These are phyloP conservation scores for Cryphonectria carpinicola DNA, from an alignment of 2,329 filamentous ascomycete species.

Conservation along the genomic window DNA sequence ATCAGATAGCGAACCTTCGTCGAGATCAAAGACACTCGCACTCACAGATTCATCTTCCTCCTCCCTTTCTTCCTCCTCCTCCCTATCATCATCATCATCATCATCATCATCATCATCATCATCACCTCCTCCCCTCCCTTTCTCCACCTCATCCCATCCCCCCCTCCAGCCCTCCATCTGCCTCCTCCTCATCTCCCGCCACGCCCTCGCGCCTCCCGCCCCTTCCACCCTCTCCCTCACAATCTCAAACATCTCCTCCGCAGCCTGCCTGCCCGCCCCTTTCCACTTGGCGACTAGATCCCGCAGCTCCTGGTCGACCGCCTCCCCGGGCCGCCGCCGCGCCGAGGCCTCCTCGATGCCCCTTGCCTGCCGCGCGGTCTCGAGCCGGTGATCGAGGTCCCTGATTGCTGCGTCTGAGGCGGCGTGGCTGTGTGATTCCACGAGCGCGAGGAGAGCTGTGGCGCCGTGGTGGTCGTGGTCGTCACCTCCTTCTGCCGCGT, in stretches of 20 bases:
- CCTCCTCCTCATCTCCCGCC: conserved; percentile 26
- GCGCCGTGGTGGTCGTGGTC: conserved; percentile 21
- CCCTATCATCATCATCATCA: neutral
- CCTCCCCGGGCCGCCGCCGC: conserved; percentile 22
- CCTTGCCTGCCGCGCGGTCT: conserved; percentile 50
- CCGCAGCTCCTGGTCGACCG: conserved; percentile 58
- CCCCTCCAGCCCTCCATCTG: conserved; percentile 25
- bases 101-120: neutral
- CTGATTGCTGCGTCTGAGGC: conserved; percentile 21
- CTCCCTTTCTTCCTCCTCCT: neutral
- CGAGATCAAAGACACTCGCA: neutral
- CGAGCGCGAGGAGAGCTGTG: conserved; percentile 26
- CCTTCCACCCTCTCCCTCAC: conserved; percentile 29
- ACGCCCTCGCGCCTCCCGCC: conserved; percentile 21
- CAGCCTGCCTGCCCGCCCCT: conserved; percentile 61
- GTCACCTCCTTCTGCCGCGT: neutral
- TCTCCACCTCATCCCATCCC: conserved; percentile 19
- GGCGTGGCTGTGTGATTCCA: conserved; percentile 9
- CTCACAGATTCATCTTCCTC: conserved; percentile 19
- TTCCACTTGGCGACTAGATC: conserved; percentile 64
- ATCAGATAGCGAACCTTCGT: neutral
- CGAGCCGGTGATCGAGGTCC: conserved; percentile 37
- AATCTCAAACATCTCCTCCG: conserved; percentile 49
- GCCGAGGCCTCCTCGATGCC: conserved; percentile 47
- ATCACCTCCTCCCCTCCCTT: neutral